phyloP scores from a whole-genome alignment of 2,329 filamentous ascomycete genomes.

The Zelopaecilomyces penicillatus region DNA sequence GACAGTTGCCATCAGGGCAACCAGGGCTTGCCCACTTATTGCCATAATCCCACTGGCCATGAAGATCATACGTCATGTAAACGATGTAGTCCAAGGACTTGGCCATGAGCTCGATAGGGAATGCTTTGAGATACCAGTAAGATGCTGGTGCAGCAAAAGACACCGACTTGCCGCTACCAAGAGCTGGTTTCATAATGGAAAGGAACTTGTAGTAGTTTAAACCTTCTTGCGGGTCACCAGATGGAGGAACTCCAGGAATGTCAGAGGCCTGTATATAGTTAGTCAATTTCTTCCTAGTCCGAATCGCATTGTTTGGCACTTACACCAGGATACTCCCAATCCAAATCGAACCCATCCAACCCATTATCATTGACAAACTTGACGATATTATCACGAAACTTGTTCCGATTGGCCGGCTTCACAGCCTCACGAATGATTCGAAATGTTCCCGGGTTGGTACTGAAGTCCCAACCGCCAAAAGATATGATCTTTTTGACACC shows the following conservation, averaged over 20 bases:
- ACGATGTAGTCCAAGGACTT: slow-evolving; percentile 22
- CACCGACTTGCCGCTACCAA: slow-evolving; percentile 24
- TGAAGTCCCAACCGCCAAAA: slow-evolving; percentile 21
- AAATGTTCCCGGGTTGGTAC: slow-evolving; percentile 14
- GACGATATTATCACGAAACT: slow-evolving; percentile 25
- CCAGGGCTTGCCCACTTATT: slow-evolving; percentile 19
- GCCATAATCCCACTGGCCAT: slow-evolving; percentile 14
- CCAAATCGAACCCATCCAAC: slow-evolving; percentile 31
- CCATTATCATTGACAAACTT: slow-evolving; percentile 27
- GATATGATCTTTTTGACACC: slow-evolving; percentile 19
- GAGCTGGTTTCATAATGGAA: slow-evolving; percentile 13
- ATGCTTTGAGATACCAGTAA: slow-evolving; percentile 30
- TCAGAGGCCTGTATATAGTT: not conserved
- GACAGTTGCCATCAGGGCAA: slow-evolving; percentile 24
- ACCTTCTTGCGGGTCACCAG: not conserved
- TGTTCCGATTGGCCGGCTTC: slow-evolving; percentile 21
- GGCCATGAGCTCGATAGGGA: slow-evolving; percentile 24
- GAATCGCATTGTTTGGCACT: not conserved
- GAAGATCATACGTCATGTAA: slow-evolving; percentile 26
- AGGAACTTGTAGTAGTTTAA: slow-evolving; percentile 4
- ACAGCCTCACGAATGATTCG: slow-evolving; percentile 16
- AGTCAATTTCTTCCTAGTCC: too few species aligned
- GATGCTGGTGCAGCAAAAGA: slow-evolving; percentile 31
- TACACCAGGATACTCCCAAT: slow-evolving; percentile 32
- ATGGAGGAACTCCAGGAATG: slow-evolving; percentile 4